These are phyloP conservation scores for Fomitiporia mediterranea DNA, from an alignment of 1,284 basidiomycete genomes.

Conservation along the genomic window DNA sequence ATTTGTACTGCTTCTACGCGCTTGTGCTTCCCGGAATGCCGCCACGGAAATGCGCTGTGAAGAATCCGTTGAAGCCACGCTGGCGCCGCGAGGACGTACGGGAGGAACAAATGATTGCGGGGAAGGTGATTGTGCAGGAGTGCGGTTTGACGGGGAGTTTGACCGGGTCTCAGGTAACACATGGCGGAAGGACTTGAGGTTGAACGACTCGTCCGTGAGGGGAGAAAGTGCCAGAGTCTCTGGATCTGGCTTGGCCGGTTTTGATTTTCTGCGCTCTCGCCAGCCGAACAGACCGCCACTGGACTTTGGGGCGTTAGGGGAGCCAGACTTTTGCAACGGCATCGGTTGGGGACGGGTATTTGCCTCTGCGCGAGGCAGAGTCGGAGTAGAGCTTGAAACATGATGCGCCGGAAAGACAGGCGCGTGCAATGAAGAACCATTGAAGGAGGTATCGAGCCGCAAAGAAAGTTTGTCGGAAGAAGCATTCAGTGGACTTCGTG, in stretches of 20 bases:
- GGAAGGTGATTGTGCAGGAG: conserved; percentile 25
- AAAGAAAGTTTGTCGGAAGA: conserved; percentile 13
- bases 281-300: conserved; percentile 21
- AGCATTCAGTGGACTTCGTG: neutral
- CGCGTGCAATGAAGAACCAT: conserved; percentile 1
- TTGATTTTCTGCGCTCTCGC: conserved; percentile 22
- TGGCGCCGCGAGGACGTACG: conserved; percentile 50
- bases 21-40: conserved; percentile 72
- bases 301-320: conserved; percentile 12
- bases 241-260: conserved; percentile 13
- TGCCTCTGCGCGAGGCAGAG: conserved; percentile 6
- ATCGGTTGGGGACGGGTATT: conserved; percentile 12
- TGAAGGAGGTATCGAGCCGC: conserved; percentile 8
- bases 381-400: conserved; percentile 9
- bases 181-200: conserved; percentile 68
- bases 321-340: conserved; percentile 8
- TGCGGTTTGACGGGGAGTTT: conserved; percentile 25
- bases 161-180: conserved; percentile 39
- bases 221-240: conserved; percentile 16
- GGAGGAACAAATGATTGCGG: conserved; percentile 23
- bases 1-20: conserved; percentile 54
- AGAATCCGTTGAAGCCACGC: conserved; percentile 51
- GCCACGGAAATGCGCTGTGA: conserved; percentile 72
- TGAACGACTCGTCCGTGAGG: conserved; percentile 34
- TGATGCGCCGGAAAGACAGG: conserved; percentile 18